Evolutionary conservation across 495 filamentous ascomycete species (phyloP).

Genomic region (Astrothelium macrocarpum): DNA sequence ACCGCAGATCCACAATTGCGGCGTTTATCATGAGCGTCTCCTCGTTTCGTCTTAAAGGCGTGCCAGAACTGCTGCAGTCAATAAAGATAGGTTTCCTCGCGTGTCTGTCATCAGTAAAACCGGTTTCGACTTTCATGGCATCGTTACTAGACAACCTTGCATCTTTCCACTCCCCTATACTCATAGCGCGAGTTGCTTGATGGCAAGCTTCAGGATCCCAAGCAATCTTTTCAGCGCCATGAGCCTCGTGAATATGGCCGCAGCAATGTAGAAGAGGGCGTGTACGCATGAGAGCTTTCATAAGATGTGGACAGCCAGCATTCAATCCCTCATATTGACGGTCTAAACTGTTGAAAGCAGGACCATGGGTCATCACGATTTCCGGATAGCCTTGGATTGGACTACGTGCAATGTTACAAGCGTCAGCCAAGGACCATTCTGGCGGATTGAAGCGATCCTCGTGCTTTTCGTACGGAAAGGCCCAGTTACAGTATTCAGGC

Average conservation of each 20-base stretch:
- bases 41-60: constrained; percentile 37
- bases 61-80: constrained; percentile 14
- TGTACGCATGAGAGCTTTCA: constrained; percentile 44
- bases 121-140: constrained; percentile 6
- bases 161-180: neutral
- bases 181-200: constrained; percentile 39
- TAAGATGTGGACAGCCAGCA: constrained; percentile 50
- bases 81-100: constrained; percentile 15
- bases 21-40: constrained; percentile 71
- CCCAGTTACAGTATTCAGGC: constrained; percentile 50
- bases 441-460: constrained; percentile 47
- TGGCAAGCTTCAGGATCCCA: constrained; percentile 35
- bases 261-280: constrained; percentile 58
- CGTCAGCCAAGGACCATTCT: constrained; percentile 10
- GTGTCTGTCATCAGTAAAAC: constrained; percentile 10
- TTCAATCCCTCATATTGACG: constrained; percentile 24
- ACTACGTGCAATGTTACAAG: constrained; percentile 32
- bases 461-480: constrained; percentile 49
- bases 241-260: constrained; percentile 67
- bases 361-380: constrained; percentile 66
- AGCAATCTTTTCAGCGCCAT: constrained; percentile 52
- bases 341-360: constrained; percentile 53
- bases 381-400: constrained; percentile 42
- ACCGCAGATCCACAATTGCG: constrained; percentile 45
- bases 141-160: neutral